These are phyloP conservation scores for Microcos paniculata DNA, from an alignment of 345 rosid genomes.

Conservation along the genomic window DNA sequence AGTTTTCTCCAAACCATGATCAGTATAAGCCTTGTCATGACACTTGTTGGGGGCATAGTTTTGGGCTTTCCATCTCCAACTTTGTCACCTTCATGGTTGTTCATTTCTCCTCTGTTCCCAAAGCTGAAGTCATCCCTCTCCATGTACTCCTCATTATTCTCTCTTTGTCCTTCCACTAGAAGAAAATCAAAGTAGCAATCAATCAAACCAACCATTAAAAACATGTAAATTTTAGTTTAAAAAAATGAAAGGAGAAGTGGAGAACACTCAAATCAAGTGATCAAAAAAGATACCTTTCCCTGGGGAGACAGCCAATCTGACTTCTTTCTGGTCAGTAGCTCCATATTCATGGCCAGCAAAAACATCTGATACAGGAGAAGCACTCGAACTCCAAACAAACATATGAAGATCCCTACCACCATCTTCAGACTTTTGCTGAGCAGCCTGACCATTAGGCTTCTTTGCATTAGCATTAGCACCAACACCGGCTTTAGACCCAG, in stretches of 20 bases:
- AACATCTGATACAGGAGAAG: slow-evolving; percentile 94
- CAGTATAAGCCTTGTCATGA: slow-evolving; percentile 95
- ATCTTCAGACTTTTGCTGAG: slow-evolving; percentile 35
- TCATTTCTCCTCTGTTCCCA: slow-evolving; percentile 59
- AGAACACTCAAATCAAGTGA: background rate
- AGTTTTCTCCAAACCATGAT: slow-evolving; percentile 99
- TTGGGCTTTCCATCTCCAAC: slow-evolving; percentile 51
- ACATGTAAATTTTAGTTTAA: background rate
- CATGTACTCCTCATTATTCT: slow-evolving; percentile 43
- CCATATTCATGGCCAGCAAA: slow-evolving; percentile 60
- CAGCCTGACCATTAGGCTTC: slow-evolving; percentile 46
- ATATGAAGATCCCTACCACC: slow-evolving; percentile 84
- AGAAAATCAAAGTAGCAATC: background rate
- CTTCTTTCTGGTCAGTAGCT: slow-evolving; percentile 60
- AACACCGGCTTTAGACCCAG: slow-evolving; percentile 36
- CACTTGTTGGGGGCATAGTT: slow-evolving; percentile 94
- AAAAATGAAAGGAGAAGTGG: background rate
- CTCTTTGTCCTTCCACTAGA: slow-evolving; percentile 40
- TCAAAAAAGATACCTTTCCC: slow-evolving; percentile 53
- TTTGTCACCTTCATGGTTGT: slow-evolving; percentile 50
- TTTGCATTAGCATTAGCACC: slow-evolving; percentile 37
- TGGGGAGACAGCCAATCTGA: slow-evolving; percentile 71
- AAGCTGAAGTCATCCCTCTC: slow-evolving; percentile 88
- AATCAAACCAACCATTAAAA: background rate
- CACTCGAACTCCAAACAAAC: slow-evolving; percentile 98